These are phyloP conservation scores for Podaxis carcinomalis DNA, from an alignment of 768 basidiomycete species.

Conservation along the genomic window DNA sequence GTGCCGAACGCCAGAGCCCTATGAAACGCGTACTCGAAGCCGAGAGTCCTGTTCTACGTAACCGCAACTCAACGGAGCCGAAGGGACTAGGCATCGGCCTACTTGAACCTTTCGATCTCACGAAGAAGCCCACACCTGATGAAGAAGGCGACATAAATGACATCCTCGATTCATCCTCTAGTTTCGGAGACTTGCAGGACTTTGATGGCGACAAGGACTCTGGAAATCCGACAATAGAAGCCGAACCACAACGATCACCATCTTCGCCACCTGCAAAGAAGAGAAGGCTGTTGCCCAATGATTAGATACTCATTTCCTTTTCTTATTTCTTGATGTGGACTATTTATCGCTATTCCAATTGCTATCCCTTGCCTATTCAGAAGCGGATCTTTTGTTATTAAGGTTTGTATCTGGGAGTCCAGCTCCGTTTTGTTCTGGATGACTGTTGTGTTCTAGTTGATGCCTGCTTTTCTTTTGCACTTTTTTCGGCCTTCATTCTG, in stretches of 20 bases:
- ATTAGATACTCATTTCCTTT: not conserved
- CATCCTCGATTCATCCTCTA: slow-evolving; percentile 24
- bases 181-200: slow-evolving; percentile 26
- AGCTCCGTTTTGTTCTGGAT: slow-evolving; percentile 2
- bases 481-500: not conserved
- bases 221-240: slow-evolving; percentile 4
- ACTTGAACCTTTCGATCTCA: slow-evolving; percentile 50
- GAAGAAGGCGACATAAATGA: slow-evolving; percentile 30
- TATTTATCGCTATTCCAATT: slow-evolving; percentile 8
- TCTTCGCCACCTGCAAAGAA: slow-evolving; percentile 46
- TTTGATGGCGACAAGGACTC: slow-evolving; percentile 10
- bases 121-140: slow-evolving; percentile 26
- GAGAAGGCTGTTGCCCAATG: slow-evolving; percentile 34
- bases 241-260: not conserved
- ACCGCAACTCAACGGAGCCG: slow-evolving; percentile 27
- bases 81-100: slow-evolving; percentile 49
- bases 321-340: not conserved
- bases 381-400: slow-evolving; percentile 13
- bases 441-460: slow-evolving; percentile 13
- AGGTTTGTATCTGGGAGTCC: slow-evolving; percentile 7
- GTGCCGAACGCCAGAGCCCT: slow-evolving; percentile 20
- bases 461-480: slow-evolving; percentile 8
- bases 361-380: slow-evolving; percentile 12
- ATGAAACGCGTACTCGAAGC: slow-evolving; percentile 28
- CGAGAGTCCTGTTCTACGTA: slow-evolving; percentile 57